phyloP scores from a whole-genome alignment of 805 yeast species.

The Blastobotrys peoriensis region DNA sequence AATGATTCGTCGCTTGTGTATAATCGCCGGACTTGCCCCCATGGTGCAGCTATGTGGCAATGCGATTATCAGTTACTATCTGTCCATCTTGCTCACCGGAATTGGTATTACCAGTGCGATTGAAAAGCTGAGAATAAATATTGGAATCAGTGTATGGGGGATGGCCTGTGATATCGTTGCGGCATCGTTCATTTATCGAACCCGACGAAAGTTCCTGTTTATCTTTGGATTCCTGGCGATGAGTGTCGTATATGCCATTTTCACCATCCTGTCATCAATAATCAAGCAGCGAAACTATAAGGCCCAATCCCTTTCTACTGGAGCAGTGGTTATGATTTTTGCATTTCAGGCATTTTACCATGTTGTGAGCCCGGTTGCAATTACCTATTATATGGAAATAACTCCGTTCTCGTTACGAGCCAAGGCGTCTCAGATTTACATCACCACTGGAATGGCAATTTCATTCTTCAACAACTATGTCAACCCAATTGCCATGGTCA shows the following conservation, averaged over 20 bases:
- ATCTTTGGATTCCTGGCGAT: neutral
- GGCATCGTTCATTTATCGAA: slow-evolving; percentile 3
- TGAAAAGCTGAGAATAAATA: slow-evolving; percentile 6
- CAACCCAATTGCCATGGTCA: slow-evolving; percentile 36
- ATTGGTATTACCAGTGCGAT: slow-evolving; percentile 42
- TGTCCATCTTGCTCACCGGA: slow-evolving; percentile 43
- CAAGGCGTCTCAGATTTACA: slow-evolving; percentile 33
- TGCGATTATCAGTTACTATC: slow-evolving; percentile 34
- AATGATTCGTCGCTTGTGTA: slow-evolving; percentile 1
- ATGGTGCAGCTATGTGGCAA: slow-evolving; percentile 14
- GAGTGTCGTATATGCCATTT: slow-evolving; percentile 21
- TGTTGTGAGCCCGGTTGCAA: slow-evolving; percentile 4
- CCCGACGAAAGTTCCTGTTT: slow-evolving; percentile 4
- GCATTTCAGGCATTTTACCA: slow-evolving; percentile 17
- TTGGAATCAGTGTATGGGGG: slow-evolving; percentile 4
- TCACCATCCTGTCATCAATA: slow-evolving; percentile 43
- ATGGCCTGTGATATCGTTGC: slow-evolving; percentile 1
- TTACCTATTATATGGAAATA: slow-evolving; percentile 15
- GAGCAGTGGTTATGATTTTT: slow-evolving; percentile 47
- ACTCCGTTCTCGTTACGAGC: slow-evolving; percentile 30
- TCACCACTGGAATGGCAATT: slow-evolving; percentile 11
- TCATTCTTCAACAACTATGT: slow-evolving; percentile 28
- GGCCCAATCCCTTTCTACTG: slow-evolving; percentile 37
- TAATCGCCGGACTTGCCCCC: slow-evolving; percentile 1
- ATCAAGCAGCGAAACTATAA: slow-evolving; percentile 38